Percentiles rank a stretch among this genome's conserved stretches.
Conservation (phyloP, 164 flowering plant species). For the Euptelea pleiosperma region DNA sequence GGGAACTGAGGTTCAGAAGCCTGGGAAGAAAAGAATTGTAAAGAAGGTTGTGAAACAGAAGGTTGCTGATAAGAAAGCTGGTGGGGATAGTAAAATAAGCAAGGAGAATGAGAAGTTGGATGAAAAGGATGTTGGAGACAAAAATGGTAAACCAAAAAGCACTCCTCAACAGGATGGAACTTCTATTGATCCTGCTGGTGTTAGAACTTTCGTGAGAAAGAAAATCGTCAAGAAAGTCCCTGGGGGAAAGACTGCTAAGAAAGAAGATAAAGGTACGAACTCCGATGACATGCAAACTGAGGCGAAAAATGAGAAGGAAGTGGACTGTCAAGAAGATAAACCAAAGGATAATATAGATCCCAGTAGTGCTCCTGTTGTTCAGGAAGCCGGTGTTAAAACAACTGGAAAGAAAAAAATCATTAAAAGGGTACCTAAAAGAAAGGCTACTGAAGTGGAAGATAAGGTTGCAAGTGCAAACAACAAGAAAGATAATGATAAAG, state of each 20-base stretch:
- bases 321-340: constrained; percentile 30
- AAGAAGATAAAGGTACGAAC: constrained; percentile 11
- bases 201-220: constrained; percentile 24
- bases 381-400: constrained; percentile 35
- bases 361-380: constrained; percentile 22
- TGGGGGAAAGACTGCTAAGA: constrained; percentile 19
- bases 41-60: constrained; percentile 65
- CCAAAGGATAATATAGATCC: constrained; percentile 32
- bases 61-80: constrained; percentile 39
- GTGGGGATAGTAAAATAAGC: constrained; percentile 17
- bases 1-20: constrained; percentile 28
- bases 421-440: constrained; percentile 27
- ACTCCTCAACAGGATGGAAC: constrained; percentile 28
- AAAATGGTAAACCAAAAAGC: constrained; percentile 26
- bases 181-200: constrained; percentile 30
- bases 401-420: constrained; percentile 61
- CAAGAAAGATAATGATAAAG: constrained; percentile 24
- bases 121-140: constrained; percentile 33
- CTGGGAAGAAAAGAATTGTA: constrained; percentile 65
- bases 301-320: constrained; percentile 28
- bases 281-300: constrained; percentile 18
- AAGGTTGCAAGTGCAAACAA: constrained; percentile 2
- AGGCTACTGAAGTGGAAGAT: constrained; percentile 9
- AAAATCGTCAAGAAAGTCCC: constrained; percentile 44
- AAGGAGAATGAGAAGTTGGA: constrained; percentile 30